Base-by-base conservation (phyloP, 108 stramenopile species). In the Schizochytrium sp. region DNA sequence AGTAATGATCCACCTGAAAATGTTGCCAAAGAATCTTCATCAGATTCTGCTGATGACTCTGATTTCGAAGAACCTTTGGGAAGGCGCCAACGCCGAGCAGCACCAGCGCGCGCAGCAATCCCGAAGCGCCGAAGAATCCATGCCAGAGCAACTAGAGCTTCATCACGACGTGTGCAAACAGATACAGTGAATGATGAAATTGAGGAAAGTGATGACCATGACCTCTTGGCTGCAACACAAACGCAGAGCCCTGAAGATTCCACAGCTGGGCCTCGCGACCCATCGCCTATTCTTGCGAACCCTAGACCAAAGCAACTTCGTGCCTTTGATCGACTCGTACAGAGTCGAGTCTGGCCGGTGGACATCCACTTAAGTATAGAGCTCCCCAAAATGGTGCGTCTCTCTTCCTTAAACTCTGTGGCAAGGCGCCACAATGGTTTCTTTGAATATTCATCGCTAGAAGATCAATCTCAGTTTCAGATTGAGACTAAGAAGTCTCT, bases 121-220 rank as follows among this genome's bases (percentile, higher is more conserved):
- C 19, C 64, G 64, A 7, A 38, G 64, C 64, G 64, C 44, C 0
- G 64, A 44, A 8, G 64, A 38, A 7, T 69, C 64, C 19, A 0
- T 15, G 64, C 28, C 7, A 12, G 64, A 28, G 28, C 28, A 28
- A 28, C 28, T 28, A 28, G 28, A 28, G 28, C 28, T 28, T 28
- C 28, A 28, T 28, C 28, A 28, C 28, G 28, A 28, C 28, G 28
- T 28, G 64, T 0, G 64, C 57, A 58, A 58, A 58, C 57, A 17
- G 28, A 28, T 5, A 7, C n/a, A 15, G 76, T 55, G 47, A 53
- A 2, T 50, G 76, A 83, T 42, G 76, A 46, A 5, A 83, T 83
- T 83, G 76, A 83, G 53, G 76, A 83, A 40, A 53, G 55, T 55
- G 76, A 83, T 38, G 28, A 83, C 53, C 10, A 83, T 56, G 76